phyloP scores from a whole-genome alignment of 495 filamentous ascomycete genomes.

The Cercophora samala region DNA sequence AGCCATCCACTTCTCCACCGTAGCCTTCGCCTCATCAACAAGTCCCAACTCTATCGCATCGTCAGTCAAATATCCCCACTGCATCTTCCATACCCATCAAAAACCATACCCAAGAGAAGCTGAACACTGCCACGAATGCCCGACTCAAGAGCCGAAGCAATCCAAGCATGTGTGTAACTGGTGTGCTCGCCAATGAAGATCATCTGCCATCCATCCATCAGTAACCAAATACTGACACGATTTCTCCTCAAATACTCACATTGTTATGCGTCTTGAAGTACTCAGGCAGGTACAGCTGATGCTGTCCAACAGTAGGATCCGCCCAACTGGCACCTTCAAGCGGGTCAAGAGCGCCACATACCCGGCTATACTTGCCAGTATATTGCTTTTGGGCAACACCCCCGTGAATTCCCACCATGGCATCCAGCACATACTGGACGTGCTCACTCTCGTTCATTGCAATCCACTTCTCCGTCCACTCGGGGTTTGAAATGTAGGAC shows the following conservation, averaged over 20 bases:
- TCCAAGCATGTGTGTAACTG: slow-evolving; percentile 72
- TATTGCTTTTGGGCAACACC: slow-evolving; percentile 52
- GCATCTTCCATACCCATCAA: not conserved
- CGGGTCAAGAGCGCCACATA: slow-evolving; percentile 57
- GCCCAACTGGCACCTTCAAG: slow-evolving; percentile 57
- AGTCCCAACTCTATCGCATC: slow-evolving; percentile 51
- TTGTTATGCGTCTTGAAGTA: slow-evolving; percentile 63
- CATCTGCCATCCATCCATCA: slow-evolving; percentile 19
- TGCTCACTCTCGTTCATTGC: slow-evolving; percentile 23
- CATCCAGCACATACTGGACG: slow-evolving; percentile 41
- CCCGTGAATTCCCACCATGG: slow-evolving; percentile 56
- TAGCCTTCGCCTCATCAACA: slow-evolving; percentile 65
- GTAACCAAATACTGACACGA: not conserved
- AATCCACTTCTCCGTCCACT: slow-evolving; percentile 36
- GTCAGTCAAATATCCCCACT: not conserved
- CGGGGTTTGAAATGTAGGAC: slow-evolving; percentile 44
- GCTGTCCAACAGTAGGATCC: slow-evolving; percentile 54
- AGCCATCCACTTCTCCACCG: slow-evolving; percentile 66
- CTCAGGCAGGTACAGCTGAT: slow-evolving; percentile 63
- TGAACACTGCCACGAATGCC: slow-evolving; percentile 64
- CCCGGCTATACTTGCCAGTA: slow-evolving; percentile 56
- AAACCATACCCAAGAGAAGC: slow-evolving; percentile 47
- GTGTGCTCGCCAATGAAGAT: slow-evolving; percentile 72
- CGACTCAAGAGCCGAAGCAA: slow-evolving; percentile 63
- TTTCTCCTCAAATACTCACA: slow-evolving; percentile 4